Evolutionary conservation across 2,329 filamentous ascomycete species (phyloP).

Genomic region (Onygena corvina): DNA sequence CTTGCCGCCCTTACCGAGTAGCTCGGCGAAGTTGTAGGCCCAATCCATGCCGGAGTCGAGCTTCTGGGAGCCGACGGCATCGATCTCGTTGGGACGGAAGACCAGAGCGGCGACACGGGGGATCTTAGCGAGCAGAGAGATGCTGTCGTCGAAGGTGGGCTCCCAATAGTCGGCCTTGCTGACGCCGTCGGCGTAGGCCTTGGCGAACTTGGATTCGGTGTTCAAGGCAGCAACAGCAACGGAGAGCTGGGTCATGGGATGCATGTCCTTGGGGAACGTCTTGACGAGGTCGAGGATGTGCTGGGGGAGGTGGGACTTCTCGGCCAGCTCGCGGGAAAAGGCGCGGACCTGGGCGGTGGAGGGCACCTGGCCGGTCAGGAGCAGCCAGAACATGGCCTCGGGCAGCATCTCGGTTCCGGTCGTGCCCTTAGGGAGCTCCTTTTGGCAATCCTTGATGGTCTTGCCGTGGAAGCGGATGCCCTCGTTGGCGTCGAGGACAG

Average conservation of each 20-base stretch:
- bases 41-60: slow-evolving; percentile 81
- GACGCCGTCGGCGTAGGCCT: slow-evolving; percentile 78
- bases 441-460: slow-evolving; percentile 96
- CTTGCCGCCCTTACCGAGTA: slow-evolving; percentile 76
- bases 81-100: slow-evolving; percentile 75
- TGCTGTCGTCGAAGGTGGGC: slow-evolving; percentile 89
- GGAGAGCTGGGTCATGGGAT: slow-evolving; percentile 97
- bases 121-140: slow-evolving; percentile 87
- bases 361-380: slow-evolving; percentile 85
- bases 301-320: slow-evolving; percentile 67
- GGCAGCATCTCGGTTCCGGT: slow-evolving; percentile 85
- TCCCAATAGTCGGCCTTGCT: slow-evolving; percentile 99
- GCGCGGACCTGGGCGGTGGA: slow-evolving; percentile 66
- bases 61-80: slow-evolving; percentile 59
- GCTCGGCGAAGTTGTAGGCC: slow-evolving; percentile 96
- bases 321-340: slow-evolving; percentile 75
- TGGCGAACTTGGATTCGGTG: slow-evolving; percentile 86
- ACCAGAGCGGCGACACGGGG: slow-evolving; percentile 95
- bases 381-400: slow-evolving; percentile 98
- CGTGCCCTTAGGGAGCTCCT: slow-evolving; percentile 81
- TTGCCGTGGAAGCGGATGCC: slow-evolving; percentile 96
- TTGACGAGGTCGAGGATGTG: slow-evolving; percentile 84
- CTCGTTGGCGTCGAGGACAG: slow-evolving; percentile 89
- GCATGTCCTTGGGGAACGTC: slow-evolving; percentile 74
- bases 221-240: slow-evolving; percentile 93